Conservation (phyloP, 2,329 filamentous ascomycete genomes). For the Didymella exigua region DNA sequence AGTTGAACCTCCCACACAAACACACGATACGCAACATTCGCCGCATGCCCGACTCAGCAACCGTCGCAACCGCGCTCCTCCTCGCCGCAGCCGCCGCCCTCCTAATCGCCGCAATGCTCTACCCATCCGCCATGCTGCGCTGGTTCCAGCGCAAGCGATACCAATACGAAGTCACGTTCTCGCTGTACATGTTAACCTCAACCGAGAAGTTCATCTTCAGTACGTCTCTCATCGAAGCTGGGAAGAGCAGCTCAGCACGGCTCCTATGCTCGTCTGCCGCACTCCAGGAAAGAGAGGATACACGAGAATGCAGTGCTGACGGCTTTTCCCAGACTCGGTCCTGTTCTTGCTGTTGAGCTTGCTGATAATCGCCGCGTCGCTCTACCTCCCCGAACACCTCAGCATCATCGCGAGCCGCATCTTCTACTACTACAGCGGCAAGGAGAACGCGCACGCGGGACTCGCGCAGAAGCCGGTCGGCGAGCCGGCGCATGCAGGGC, state of each 20-base stretch:
- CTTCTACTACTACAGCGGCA: slow-evolving; percentile 94
- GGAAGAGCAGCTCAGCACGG: not conserved
- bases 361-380: slow-evolving; percentile 80
- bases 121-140: slow-evolving; percentile 66
- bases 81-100: slow-evolving; percentile 47
- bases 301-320: not conserved
- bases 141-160: slow-evolving; percentile 96
- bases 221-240: slow-evolving; percentile 54
- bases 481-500: slow-evolving; percentile 3
- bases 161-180: slow-evolving; percentile 97
- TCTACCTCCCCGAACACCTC: slow-evolving; percentile 94
- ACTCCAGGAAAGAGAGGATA: too few species aligned
- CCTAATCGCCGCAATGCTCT: slow-evolving; percentile 53
- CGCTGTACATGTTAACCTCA: slow-evolving; percentile 95
- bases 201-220: slow-evolving; percentile 98
- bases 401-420: slow-evolving; percentile 80
- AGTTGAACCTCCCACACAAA: not conserved
- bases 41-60: slow-evolving; percentile 42
- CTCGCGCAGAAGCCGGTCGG: slow-evolving; percentile 11
- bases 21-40: not conserved
- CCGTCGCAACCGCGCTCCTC: slow-evolving; percentile 44
- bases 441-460: slow-evolving; percentile 54
- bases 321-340: slow-evolving; percentile 75
- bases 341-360: slow-evolving; percentile 89
- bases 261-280: not conserved